phyloP scores from a whole-genome alignment of 805 yeast species.

The Yamadazyma olivae region DNA sequence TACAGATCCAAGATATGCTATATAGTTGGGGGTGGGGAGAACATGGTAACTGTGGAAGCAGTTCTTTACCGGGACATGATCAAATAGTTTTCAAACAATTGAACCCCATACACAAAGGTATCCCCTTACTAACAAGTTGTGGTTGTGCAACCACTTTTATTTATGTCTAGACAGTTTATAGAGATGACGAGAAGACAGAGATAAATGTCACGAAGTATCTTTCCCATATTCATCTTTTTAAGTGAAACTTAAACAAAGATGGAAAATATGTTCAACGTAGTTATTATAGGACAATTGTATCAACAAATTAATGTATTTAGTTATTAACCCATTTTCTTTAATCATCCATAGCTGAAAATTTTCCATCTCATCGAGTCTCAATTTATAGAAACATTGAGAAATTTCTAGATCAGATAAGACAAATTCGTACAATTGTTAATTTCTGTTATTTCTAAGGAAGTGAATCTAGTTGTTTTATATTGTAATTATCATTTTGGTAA shows the following conservation, averaged over 20 bases:
- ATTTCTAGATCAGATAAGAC: too few species aligned
- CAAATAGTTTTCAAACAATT: conserved; percentile 36
- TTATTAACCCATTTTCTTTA: conserved; percentile 9
- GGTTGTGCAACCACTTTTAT: conserved; percentile 76
- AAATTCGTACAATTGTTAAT: too few species aligned
- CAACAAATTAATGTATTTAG: conserved; percentile 26
- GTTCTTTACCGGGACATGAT: conserved; percentile 9
- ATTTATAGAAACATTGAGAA: background rate
- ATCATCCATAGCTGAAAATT: conserved; percentile 8
- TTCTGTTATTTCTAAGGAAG: too few species aligned
- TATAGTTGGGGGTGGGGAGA: conserved; percentile 98
- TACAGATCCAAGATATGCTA: conserved; percentile 36
- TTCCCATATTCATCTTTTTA: conserved; percentile 75
- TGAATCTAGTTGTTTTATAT: too few species aligned
- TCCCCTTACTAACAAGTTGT: conserved; percentile 39
- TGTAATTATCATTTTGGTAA: too few species aligned
- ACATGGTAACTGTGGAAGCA: conserved; percentile 87
- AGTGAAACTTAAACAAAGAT: conserved; percentile 45
- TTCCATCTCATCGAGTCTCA: background rate
- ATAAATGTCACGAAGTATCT: conserved; percentile 65
- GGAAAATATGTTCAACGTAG: conserved; percentile 78
- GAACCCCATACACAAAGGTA: conserved; percentile 28
- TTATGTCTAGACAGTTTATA: conserved; percentile 12
- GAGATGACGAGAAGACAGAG: too few species aligned
- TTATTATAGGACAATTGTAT: conserved; percentile 65